Percentiles rank a stretch among this genome's conserved stretches.
Conservation (phyloP, 495 filamentous ascomycete genomes). For the Penicillium samsonianum region DNA sequence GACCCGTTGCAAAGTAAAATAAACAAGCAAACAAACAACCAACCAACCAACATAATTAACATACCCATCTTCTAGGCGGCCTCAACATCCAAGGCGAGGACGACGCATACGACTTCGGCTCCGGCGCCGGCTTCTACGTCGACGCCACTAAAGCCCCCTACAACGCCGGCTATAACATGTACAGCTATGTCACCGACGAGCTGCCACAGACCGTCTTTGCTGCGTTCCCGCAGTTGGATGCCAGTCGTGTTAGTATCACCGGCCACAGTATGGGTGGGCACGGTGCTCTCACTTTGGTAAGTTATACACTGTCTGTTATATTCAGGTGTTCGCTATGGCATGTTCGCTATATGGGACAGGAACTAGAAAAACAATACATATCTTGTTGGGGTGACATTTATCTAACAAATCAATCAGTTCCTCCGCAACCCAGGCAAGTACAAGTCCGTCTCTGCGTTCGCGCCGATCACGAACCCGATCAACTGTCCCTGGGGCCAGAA, state of each 20-base stretch:
- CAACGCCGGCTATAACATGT: conserved; percentile 81
- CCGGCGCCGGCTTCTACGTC: conserved; percentile 91
- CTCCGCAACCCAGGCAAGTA: conserved; percentile 89
- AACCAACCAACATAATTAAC: no score
- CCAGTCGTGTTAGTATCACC: conserved; percentile 69
- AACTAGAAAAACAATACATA: neutral
- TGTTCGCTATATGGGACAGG: no score
- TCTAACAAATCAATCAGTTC: conserved; percentile 52
- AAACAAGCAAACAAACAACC: no score
- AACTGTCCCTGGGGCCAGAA: conserved; percentile 94
- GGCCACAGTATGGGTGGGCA: conserved; percentile 98
- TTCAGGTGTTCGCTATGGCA: neutral
- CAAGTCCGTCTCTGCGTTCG: conserved; percentile 83
- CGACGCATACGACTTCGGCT: conserved; percentile 86
- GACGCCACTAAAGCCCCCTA: conserved; percentile 80
- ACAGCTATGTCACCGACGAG: conserved; percentile 82
- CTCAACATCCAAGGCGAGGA: conserved; percentile 77
- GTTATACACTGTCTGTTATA: conserved; percentile 9
- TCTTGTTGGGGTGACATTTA: neutral
- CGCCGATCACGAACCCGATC: conserved; percentile 86
- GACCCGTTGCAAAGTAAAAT: neutral
- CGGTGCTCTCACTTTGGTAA: conserved; percentile 81
- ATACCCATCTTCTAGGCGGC: conserved; percentile 49
- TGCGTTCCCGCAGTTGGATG: conserved; percentile 66
- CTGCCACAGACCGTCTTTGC: conserved; percentile 74